Evolutionary conservation across 2,329 filamentous ascomycete species (phyloP), one percentile per base, ranked within the genome.

Genomic region (Cryphonectria carpinicola): DNA sequence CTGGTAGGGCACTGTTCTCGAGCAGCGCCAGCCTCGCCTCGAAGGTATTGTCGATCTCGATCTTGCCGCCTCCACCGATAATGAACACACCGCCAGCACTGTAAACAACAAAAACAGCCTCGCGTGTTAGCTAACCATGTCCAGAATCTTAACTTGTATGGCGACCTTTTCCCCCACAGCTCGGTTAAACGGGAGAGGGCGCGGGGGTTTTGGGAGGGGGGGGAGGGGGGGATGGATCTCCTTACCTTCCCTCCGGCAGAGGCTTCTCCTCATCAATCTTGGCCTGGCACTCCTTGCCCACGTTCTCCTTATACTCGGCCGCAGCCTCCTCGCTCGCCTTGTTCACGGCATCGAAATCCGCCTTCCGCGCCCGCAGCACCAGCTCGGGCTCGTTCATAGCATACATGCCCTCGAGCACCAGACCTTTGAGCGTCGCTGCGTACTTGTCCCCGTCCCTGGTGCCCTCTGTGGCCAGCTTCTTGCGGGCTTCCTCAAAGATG

Each of bases 41-140:
- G 76, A 98, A 93, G 69, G 96, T 98, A 86, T 99, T 98, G 88
- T 98, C 95, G 82, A 99, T 95, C 78, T 97, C 94, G 80, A 99
- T 98, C 87, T 95, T 98, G 80, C 96, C 96, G 74, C 87, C 87
- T 75, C 92, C 91, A 74, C 95, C 94, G 69, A 97, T 83, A 74
- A 99, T 90, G 71, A 88, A 81, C 70, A 97, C 87, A 77, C 96
- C 96, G 72, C 96, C 96, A 72, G 94, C 87, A 78, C 96, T 98
- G 76, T 13, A 22, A 49, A 11, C 43, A 49, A 49, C 22, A n/a
- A 49, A 5, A 49, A 25, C 4, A 66, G 3, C 56, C 43, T 22
- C n/a, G 6, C 58, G 69, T 71, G 66, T 72, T 66, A 71, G 68
- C 56, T 66, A 56, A 63, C 19, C 43, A 54, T 25, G 32, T 52